phyloP scores from a whole-genome alignment of 2,329 filamentous ascomycete species.

The Clonostachys rhizophaga region DNA sequence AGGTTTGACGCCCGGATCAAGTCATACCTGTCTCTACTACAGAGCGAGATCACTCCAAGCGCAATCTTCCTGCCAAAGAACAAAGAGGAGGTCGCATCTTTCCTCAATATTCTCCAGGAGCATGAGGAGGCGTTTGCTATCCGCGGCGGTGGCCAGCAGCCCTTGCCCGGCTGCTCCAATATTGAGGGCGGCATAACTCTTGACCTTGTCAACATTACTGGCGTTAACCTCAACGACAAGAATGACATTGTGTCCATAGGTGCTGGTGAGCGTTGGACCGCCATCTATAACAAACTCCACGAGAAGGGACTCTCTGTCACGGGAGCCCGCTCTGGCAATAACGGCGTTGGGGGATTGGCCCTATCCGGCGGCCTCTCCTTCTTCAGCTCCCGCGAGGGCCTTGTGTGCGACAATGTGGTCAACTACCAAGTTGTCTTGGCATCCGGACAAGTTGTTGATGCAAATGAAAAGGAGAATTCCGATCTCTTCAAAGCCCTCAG shows the following conservation, averaged over 20 bases:
- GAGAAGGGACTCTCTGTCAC: conserved; percentile 24
- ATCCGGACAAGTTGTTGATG: conserved; percentile 35
- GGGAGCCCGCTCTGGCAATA: conserved; percentile 30
- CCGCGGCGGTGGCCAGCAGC: conserved; percentile 46
- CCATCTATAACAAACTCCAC: conserved; percentile 34
- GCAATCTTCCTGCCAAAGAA: no score
- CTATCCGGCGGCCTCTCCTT: conserved; percentile 45
- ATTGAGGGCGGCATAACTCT: conserved; percentile 32
- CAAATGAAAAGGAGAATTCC: conserved; percentile 19
- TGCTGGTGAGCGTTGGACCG: conserved; percentile 34
- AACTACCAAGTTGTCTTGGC: conserved; percentile 42
- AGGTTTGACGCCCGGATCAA: no score
- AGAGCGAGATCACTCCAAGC: no score
- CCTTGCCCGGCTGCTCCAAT: conserved; percentile 37
- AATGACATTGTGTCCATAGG: conserved; percentile 30
- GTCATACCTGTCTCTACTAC: no score
- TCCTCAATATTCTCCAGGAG: no score
- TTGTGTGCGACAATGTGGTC: conserved; percentile 37
- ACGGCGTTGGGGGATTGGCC: conserved; percentile 37
- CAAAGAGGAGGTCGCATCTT: no score
- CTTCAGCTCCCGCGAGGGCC: conserved; percentile 37
- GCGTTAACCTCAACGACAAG: conserved; percentile 22
- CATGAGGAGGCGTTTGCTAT: conserved; percentile 31
- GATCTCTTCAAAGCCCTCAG: conserved; percentile 40
- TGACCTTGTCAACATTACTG: conserved; percentile 31